Conservation (phyloP, 1,284 basidiomycete genomes). For the Moniliophthora roreri region DNA sequence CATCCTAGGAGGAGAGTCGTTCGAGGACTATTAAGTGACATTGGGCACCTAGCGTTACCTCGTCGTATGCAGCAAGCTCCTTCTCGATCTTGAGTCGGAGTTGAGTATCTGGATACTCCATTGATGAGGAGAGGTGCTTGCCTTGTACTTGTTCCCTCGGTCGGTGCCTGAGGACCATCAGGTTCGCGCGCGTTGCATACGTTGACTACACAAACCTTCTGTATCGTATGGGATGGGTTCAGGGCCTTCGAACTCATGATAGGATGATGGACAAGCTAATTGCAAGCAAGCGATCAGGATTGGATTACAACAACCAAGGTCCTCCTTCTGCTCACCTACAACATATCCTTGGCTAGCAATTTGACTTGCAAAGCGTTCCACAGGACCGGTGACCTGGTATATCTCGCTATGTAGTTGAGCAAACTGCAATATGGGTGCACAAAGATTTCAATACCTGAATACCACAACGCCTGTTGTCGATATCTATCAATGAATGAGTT, state of each 20-base stretch:
- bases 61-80: slow-evolving; percentile 79
- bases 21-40: neutral
- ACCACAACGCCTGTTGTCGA: slow-evolving; percentile 63
- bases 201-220: slow-evolving; percentile 52
- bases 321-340: slow-evolving; percentile 49
- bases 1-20: slow-evolving; percentile 58
- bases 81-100: slow-evolving; percentile 71
- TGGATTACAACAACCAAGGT: slow-evolving; percentile 1
- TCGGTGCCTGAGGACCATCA: slow-evolving; percentile 56
- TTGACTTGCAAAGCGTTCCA: slow-evolving; percentile 87
- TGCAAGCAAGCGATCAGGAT: neutral
- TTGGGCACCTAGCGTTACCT: slow-evolving; percentile 44
- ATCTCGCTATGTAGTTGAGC: slow-evolving; percentile 58
- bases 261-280: slow-evolving; percentile 76
- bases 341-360: slow-evolving; percentile 89
- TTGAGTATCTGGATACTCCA: neutral
- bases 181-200: neutral
- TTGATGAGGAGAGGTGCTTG: slow-evolving; percentile 20
- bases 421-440: neutral
- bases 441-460: slow-evolving; percentile 58
- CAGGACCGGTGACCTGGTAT: slow-evolving; percentile 85
- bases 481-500: slow-evolving; percentile 9
- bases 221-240: slow-evolving; percentile 85
- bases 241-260: slow-evolving; percentile 89
- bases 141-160: slow-evolving; percentile 88